These are phyloP conservation scores for Batkoa obscura DNA, from an alignment of 371 early-diverging fungal species.

Conservation along the genomic window DNA sequence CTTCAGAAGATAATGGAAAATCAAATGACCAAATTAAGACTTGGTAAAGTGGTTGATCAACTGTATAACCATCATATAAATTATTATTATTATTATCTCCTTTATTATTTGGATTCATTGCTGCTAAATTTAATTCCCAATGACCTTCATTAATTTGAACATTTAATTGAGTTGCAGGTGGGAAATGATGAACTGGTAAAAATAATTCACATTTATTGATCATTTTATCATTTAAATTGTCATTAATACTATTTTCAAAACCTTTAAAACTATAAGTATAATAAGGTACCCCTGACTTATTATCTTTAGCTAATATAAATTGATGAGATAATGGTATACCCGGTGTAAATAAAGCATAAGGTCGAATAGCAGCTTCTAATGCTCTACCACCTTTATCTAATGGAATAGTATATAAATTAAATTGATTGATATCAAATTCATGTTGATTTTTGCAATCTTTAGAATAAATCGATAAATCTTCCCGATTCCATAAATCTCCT, in stretches of 20 bases:
- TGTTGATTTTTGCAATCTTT: neutral
- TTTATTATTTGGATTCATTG: neutral
- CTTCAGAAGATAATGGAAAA: neutral
- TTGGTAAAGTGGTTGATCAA: neutral
- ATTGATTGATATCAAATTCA: neutral
- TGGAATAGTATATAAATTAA: neutral
- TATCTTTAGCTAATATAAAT: neutral
- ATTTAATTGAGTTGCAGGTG: neutral
- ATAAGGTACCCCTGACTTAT: neutral
- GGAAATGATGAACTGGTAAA: slow-evolving; percentile 4
- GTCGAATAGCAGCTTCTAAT: slow-evolving; percentile 7
- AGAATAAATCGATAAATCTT: slow-evolving; percentile 31
- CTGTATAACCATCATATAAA: neutral
- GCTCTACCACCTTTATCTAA: slow-evolving; percentile 10
- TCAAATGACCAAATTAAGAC: neutral
- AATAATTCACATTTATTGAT: neutral
- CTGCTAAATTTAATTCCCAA: neutral
- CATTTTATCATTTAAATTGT: neutral
- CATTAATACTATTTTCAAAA: neutral
- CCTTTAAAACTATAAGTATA: neutral
- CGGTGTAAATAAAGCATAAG: slow-evolving; percentile 6
- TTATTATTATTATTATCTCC: neutral
- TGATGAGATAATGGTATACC: neutral
- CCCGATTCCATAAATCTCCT: slow-evolving; percentile 58
- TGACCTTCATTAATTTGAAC: neutral